Evolutionary conservation across 2,329 filamentous ascomycete genomes (phyloP), one percentile per base, ranked within the genome.

Genomic region (Phoma sp.): DNA sequence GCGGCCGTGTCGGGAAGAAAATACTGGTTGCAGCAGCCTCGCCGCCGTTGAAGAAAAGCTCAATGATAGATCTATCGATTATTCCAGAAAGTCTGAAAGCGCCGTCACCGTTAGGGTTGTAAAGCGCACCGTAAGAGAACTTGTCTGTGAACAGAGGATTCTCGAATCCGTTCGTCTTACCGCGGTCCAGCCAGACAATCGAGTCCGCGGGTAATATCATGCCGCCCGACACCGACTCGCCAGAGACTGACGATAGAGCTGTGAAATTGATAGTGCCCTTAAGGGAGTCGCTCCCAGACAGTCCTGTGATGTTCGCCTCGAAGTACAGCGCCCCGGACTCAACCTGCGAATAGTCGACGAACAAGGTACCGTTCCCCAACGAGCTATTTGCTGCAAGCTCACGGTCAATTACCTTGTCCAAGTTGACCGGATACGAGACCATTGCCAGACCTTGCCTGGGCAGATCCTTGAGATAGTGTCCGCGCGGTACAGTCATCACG

Each of bases 111-210:
- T 58, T 56, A 1, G 64, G 57, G 18, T 66, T 58, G 38, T 69
- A 67, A 1, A 71, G 55, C 1, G 61, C 60, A 1, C 68, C 69
- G 4, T 71, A 70, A 4, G 71, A 75, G 65, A 85, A 83, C 59
- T 82, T 81, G 57, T 85, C 80, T 0, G 80, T 84, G 66, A 84
- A 85, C 70, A 81, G 83, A 1, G 78, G 74, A 57, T 83, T 82
- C 13, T 80, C 77, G 62, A 82, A 84, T 2, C 80, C 82, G 14
- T 71, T 65, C 6, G 81, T 74, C 13, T 77, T 68, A 9, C 79
- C 78, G 1, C 83, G 79, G 55, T 83, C 76, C 29, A 86, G 67
- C 74, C 77, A 84, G 1, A 75, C 73, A 1, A 45, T 22, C 6
- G 45, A 33, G 55, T 83, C 80, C 13, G 79, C 80, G 0, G 57